A percentile compares a stretch with the other conserved stretches of the same genome.
Conservation (phyloP, 2,329 filamentous ascomycete genomes). For the Penicillium sp. region DNA sequence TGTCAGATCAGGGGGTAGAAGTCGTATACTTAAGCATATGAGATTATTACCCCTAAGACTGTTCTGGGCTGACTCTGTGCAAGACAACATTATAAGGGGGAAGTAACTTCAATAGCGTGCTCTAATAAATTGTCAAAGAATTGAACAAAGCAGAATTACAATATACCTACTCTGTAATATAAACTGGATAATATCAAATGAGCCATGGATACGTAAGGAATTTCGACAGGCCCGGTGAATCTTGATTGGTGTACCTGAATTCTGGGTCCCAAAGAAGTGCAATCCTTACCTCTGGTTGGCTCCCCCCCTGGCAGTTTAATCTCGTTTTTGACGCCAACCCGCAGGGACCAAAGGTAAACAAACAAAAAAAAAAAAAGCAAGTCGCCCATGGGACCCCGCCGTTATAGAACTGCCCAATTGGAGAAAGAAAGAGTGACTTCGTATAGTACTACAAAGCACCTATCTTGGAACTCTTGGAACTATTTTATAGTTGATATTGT, state of each 20-base stretch:
- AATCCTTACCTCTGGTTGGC: conserved; percentile 20
- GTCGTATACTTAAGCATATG: background rate
- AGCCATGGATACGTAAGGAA: conserved; percentile 22
- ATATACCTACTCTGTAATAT: too few species aligned
- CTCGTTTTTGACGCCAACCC: conserved; percentile 26
- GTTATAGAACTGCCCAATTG: background rate
- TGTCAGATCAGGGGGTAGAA: background rate
- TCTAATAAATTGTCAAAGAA: background rate
- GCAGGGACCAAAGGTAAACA: conserved; percentile 18
- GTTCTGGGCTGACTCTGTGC: background rate
- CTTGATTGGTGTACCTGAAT: conserved; percentile 36
- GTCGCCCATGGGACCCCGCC: background rate
- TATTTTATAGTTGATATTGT: background rate
- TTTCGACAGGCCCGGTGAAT: conserved; percentile 10
- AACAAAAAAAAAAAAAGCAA: conserved; percentile 12
- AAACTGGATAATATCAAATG: background rate
- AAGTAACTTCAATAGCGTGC: conserved; percentile 7
- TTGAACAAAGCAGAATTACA: background rate
- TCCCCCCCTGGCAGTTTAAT: conserved; percentile 21
- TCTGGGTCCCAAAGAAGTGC: background rate
- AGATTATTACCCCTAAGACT: background rate
- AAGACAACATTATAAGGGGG: background rate
- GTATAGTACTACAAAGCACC: background rate
- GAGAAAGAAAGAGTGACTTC: background rate
- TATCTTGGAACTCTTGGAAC: background rate